phyloP scores from a whole-genome alignment of 1,139 yeast genomes.

The Blastobotrys indianensis region DNA sequence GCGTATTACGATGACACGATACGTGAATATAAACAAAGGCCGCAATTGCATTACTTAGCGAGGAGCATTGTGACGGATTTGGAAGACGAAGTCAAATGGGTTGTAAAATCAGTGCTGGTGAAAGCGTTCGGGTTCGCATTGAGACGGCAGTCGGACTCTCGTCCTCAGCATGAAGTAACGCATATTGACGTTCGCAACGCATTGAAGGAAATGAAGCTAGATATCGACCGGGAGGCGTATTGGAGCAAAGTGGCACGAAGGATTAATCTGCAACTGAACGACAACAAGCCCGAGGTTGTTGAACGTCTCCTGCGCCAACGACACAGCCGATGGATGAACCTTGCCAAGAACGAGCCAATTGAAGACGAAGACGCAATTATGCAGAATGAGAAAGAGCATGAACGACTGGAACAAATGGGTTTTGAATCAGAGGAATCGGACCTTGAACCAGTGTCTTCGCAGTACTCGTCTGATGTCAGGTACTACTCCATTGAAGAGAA shows the following conservation, averaged over 20 bases:
- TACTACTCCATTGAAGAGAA: neutral
- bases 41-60: constrained; percentile 1
- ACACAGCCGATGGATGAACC: neutral
- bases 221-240: neutral
- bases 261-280: neutral
- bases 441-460: too few relatives aligned
- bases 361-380: neutral
- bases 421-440: neutral
- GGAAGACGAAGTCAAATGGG: neutral
- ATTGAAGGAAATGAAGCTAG: neutral
- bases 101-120: too few relatives aligned
- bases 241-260: constrained; percentile 3
- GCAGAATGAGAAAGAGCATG: neutral
- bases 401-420: too few relatives aligned
- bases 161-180: neutral
- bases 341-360: neutral
- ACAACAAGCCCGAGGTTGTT: too few relatives aligned
- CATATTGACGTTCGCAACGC: constrained; percentile 2
- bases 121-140: too few relatives aligned
- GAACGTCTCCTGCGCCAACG: neutral
- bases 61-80: constrained; percentile 1
- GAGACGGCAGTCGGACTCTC: neutral
- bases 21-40: constrained; percentile 2
- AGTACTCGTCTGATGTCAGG: too few relatives aligned
- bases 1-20: constrained; percentile 13